Evolutionary conservation across 2,329 filamentous ascomycete genomes (phyloP).

Genomic region (Fusarium bulbicola): DNA sequence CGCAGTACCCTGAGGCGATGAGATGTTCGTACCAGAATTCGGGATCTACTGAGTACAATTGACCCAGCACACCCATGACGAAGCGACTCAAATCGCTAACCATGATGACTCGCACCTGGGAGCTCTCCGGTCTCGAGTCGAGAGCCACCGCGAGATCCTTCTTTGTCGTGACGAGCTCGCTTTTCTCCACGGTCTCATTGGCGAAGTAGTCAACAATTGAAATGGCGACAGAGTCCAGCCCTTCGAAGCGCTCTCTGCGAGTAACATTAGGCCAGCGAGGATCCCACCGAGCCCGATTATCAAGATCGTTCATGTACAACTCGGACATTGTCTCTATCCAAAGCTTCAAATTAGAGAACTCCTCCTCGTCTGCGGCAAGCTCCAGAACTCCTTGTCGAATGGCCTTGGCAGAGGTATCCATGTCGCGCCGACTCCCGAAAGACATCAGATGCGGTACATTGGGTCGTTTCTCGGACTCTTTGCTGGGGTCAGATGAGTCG

Average conservation of each 20-base stretch:
- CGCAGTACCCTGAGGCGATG: slow-evolving; percentile 40
- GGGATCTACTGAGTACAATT: slow-evolving; percentile 41
- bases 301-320: slow-evolving; percentile 44
- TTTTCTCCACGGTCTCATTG: background rate
- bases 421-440: slow-evolving; percentile 24
- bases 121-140: background rate
- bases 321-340: slow-evolving; percentile 44
- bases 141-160: slow-evolving; percentile 8
- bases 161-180: slow-evolving; percentile 3
- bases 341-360: slow-evolving; percentile 38
- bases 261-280: slow-evolving; percentile 14
- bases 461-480: background rate
- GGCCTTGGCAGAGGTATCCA: slow-evolving; percentile 14
- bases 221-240: slow-evolving; percentile 3
- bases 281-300: slow-evolving; percentile 15
- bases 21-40: slow-evolving; percentile 46
- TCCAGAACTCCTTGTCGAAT: background rate
- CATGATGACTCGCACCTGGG: slow-evolving; percentile 36
- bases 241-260: slow-evolving; percentile 14
- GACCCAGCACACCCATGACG: slow-evolving; percentile 42
- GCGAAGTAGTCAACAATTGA: slow-evolving; percentile 9
- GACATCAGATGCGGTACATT: slow-evolving; percentile 9
- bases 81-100: slow-evolving; percentile 45
- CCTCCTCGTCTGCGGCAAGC: slow-evolving; percentile 20
- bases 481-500: slow-evolving; percentile 20